These are phyloP conservation scores for Ascochyta rabiei DNA, from an alignment of 2,329 filamentous ascomycete genomes.

Conservation along the genomic window DNA sequence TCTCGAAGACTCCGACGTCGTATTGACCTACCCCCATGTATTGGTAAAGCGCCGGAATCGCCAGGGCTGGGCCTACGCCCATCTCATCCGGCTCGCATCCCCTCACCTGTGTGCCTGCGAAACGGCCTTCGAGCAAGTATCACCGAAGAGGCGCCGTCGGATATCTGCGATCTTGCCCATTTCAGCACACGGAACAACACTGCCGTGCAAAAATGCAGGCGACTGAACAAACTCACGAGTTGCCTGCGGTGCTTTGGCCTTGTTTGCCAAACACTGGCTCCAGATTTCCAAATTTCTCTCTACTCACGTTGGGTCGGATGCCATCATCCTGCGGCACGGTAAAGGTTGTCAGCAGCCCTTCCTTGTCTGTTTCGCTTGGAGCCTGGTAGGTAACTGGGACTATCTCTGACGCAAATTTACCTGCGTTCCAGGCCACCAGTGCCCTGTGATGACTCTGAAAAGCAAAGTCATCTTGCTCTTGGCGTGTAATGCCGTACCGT, in stretches of 20 bases:
- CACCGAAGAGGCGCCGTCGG: constrained; percentile 87
- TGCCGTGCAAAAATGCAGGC: no score
- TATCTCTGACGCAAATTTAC: constrained; percentile 92
- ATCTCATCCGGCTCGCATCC: constrained; percentile 92
- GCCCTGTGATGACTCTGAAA: constrained; percentile 86
- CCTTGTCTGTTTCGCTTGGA: constrained; percentile 72
- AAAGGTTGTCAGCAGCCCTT: constrained; percentile 74
- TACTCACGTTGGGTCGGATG: constrained; percentile 86
- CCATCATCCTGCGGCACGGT: constrained; percentile 87
- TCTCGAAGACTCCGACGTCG: constrained; percentile 88
- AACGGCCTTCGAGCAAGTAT: constrained; percentile 95
- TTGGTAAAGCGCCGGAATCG: constrained; percentile 78
- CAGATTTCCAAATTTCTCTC: constrained; percentile 80
- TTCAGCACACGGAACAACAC: constrained; percentile 27
- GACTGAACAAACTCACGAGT: constrained; percentile 48
- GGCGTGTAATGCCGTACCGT: constrained; percentile 82
- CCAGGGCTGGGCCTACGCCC: constrained; percentile 81
- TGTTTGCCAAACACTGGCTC: constrained; percentile 88
- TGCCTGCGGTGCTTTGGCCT: constrained; percentile 90
- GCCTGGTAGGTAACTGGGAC: constrained; percentile 80
- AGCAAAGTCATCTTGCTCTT: constrained; percentile 82
- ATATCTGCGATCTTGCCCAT: constrained; percentile 77
- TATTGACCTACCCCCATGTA: constrained; percentile 77
- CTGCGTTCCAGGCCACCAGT: constrained; percentile 85
- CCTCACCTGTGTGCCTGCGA: constrained; percentile 87